A percentile compares a stretch with the other conserved stretches of the same genome.
phyloP scores from a whole-genome alignment of 176 grass and related monocot genomes.

The Zea mays region Zm-B73-REFERENCE-NAM-5.0 NC_050100.1:18663501-18664000 shows the following conservation, averaged over 20 bases:
- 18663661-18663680: neutral
- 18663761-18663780: slow-evolving; percentile 10
- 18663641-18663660: neutral
- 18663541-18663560: neutral
- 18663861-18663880: slow-evolving; percentile 37
- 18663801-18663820: slow-evolving; percentile 40
- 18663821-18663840: slow-evolving; percentile 28
- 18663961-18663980: slow-evolving; percentile 85
- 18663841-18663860: slow-evolving; percentile 22
- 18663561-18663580: neutral
- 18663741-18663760: neutral
- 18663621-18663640: slow-evolving; percentile 33
- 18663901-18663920: slow-evolving; percentile 79
- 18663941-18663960: slow-evolving; percentile 87
- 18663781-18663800: slow-evolving; percentile 36
- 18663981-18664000: slow-evolving; percentile 82
- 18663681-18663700: slow-evolving; percentile 41
- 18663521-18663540: too few relatives aligned
- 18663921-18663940: slow-evolving; percentile 86
- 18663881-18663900: slow-evolving; percentile 54
- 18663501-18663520: too few relatives aligned
- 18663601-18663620: neutral
- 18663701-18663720: slow-evolving; percentile 42
- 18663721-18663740: slow-evolving; percentile 28
- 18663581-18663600: slow-evolving; percentile 7